phyloP scores from a whole-genome alignment of 805 yeast genomes.

The Peterozyma toletana region DNA sequence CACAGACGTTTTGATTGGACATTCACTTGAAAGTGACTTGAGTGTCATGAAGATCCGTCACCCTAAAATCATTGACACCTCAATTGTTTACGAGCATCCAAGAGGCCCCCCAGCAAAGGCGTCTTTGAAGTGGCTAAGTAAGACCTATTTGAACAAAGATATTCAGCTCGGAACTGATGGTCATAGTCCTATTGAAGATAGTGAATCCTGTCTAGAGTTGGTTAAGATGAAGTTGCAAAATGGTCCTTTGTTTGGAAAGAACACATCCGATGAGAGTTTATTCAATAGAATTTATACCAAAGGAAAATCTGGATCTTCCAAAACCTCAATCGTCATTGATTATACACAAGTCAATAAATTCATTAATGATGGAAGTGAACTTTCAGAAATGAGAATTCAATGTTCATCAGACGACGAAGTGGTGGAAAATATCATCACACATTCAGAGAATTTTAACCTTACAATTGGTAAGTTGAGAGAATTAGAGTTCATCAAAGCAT shows the following conservation, averaged over 20 bases:
- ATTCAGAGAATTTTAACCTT: conserved; percentile 36
- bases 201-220: conserved; percentile 71
- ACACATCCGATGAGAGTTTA: conserved; percentile 32
- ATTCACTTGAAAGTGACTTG: conserved; percentile 81
- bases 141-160: conserved; percentile 39
- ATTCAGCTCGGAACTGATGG: conserved; percentile 69
- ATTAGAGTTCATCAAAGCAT: conserved; percentile 37
- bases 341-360: conserved; percentile 7
- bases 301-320: conserved; percentile 17
- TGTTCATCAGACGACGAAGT: conserved; percentile 58
- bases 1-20: conserved; percentile 75
- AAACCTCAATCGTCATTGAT: conserved; percentile 18
- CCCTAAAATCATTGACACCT: conserved; percentile 72
- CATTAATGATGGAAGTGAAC: not conserved
- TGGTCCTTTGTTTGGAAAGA: conserved; percentile 61
- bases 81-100: conserved; percentile 69
- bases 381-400: conserved; percentile 26
- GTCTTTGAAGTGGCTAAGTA: conserved; percentile 64
- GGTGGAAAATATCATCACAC: conserved; percentile 29
- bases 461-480: conserved; percentile 52
- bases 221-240: conserved; percentile 60
- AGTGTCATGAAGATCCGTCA: conserved; percentile 66
- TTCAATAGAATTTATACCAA: conserved; percentile 27
- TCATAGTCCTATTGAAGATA: conserved; percentile 86
- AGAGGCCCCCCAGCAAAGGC: conserved; percentile 81